These are phyloP conservation scores for Draba incana DNA, from an alignment of 345 rosid species.

Conservation along the genomic window DNA sequence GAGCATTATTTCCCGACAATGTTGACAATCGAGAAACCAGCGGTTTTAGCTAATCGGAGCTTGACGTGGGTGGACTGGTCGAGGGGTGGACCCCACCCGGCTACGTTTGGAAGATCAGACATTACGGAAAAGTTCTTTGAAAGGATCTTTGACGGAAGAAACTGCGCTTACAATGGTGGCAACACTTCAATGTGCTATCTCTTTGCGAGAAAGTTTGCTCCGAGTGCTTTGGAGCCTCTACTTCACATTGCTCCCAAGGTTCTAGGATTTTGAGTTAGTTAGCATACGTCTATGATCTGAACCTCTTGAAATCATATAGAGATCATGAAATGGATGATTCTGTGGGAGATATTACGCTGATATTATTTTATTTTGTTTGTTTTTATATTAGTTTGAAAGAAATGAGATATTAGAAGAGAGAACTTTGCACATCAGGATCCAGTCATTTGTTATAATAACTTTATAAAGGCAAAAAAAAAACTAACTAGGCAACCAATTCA, in stretches of 20 bases:
- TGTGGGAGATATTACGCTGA: slow-evolving; percentile 4
- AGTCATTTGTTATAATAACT: not conserved
- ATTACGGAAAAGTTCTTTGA: slow-evolving; percentile 67
- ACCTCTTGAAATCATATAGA: slow-evolving; percentile 5
- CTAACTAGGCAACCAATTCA: too few species aligned
- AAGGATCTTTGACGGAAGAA: slow-evolving; percentile 44
- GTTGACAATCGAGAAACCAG: slow-evolving; percentile 75
- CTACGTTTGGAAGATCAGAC: slow-evolving; percentile 78
- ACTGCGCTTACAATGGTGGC: slow-evolving; percentile 65
- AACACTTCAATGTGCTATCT: slow-evolving; percentile 57
- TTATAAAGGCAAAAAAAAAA: not conserved
- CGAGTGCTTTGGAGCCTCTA: slow-evolving; percentile 73
- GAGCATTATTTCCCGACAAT: slow-evolving; percentile 97
- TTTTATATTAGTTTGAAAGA: slow-evolving; percentile 4
- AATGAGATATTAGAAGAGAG: not conserved
- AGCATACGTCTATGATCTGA: slow-evolving; percentile 1
- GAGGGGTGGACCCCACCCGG: slow-evolving; percentile 92
- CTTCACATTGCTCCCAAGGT: slow-evolving; percentile 52
- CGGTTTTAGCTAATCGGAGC: slow-evolving; percentile 76
- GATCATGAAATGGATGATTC: slow-evolving; percentile 14
- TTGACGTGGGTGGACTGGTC: slow-evolving; percentile 98
- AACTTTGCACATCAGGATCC: slow-evolving; percentile 13
- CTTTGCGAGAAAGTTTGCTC: slow-evolving; percentile 85
- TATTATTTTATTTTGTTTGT: slow-evolving; percentile 16
- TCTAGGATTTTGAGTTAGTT: slow-evolving; percentile 48